These are phyloP conservation scores for Aristolochia contorta DNA, from an alignment of 164 flowering plant species.

Conservation along the genomic window DNA sequence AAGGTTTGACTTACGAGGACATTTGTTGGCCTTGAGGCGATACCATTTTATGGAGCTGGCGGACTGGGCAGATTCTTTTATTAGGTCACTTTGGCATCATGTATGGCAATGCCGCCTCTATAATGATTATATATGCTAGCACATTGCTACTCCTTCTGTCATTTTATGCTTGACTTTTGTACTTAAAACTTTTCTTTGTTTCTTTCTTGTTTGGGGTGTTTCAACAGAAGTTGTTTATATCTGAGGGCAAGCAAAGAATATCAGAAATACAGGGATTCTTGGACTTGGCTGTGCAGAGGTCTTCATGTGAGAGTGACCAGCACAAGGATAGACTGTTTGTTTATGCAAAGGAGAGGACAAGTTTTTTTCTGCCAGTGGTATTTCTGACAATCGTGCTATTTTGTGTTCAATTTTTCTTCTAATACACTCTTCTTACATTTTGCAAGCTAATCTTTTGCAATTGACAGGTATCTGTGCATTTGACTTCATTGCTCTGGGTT, in stretches of 20 bases:
- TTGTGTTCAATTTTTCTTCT: neutral
- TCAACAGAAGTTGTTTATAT: slow-evolving; percentile 46
- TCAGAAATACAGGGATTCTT: slow-evolving; percentile 75
- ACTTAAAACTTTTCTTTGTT: slow-evolving; percentile 5
- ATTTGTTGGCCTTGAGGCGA: slow-evolving; percentile 68
- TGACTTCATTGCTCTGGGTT: slow-evolving; percentile 72
- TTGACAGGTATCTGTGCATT: slow-evolving; percentile 67
- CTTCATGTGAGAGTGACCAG: slow-evolving; percentile 74
- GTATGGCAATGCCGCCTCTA: slow-evolving; percentile 24
- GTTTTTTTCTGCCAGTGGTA: slow-evolving; percentile 42
- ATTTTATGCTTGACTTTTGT: slow-evolving; percentile 2
- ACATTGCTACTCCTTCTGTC: neutral
- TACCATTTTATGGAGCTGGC: slow-evolving; percentile 93
- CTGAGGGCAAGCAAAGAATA: slow-evolving; percentile 45
- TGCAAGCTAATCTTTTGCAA: slow-evolving; percentile 4
- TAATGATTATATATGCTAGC: neutral
- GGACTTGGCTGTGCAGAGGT: slow-evolving; percentile 71
- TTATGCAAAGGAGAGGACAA: slow-evolving; percentile 37
- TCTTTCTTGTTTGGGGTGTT: neutral
- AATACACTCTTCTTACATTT: neutral
- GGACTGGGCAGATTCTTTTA: slow-evolving; percentile 91
- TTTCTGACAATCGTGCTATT: neutral
- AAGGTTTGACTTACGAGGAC: slow-evolving; percentile 70
- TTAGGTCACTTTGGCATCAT: slow-evolving; percentile 63
- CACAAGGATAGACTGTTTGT: slow-evolving; percentile 65